These are phyloP conservation scores for Cucurbitaria berberidis DNA, from an alignment of 2,329 filamentous ascomycete species.

Conservation along the genomic window DNA sequence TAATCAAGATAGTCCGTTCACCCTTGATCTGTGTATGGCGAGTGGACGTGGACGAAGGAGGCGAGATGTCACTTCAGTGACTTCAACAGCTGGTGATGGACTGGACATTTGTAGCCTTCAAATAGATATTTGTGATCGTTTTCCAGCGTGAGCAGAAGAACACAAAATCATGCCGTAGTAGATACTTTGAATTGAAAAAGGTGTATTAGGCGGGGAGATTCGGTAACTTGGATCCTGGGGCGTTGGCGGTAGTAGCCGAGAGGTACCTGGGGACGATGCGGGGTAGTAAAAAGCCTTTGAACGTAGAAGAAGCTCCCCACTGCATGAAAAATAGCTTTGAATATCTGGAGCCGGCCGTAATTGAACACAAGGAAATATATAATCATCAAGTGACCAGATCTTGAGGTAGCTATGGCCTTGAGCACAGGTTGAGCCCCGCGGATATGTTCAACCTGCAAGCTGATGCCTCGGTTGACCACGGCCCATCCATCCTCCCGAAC, in stretches of 20 bases:
- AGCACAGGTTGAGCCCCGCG: conserved; percentile 1
- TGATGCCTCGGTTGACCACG: conserved; percentile 42
- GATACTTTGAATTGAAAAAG: neutral
- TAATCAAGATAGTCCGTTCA: neutral
- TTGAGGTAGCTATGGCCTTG: neutral
- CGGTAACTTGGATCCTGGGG: neutral
- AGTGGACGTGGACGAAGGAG: too few species aligned
- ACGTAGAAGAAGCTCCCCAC: neutral
- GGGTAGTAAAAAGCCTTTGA: conserved; percentile 13
- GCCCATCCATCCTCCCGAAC: conserved; percentile 34
- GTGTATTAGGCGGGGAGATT: neutral
- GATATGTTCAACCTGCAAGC: conserved; percentile 15
- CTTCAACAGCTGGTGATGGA: too few species aligned
- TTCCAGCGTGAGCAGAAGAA: neutral
- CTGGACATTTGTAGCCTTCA: neutral
- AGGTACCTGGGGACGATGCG: conserved; percentile 9
- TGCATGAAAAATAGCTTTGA: neutral
- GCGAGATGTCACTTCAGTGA: too few species aligned
- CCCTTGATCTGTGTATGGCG: neutral
- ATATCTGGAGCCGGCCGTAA: neutral
- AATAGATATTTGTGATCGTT: neutral
- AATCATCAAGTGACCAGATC: neutral
- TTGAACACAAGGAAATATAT: neutral
- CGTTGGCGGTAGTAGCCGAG: conserved; percentile 9
- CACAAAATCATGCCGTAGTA: neutral